Conservation (phyloP, 768 basidiomycete species). For the Roridomyces roridus region DNA sequence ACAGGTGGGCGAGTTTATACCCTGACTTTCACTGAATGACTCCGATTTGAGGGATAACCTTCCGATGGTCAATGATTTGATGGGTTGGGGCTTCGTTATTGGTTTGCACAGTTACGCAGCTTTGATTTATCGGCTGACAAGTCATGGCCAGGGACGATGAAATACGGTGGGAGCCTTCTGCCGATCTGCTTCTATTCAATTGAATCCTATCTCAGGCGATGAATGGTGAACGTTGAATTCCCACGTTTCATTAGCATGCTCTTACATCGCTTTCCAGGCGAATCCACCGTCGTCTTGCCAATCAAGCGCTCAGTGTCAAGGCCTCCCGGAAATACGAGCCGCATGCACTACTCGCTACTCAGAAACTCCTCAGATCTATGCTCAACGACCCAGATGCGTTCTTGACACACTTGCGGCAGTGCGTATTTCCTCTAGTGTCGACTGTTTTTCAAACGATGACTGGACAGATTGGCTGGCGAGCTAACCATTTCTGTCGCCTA, state of each 20-base stretch:
- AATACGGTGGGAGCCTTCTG: conserved; percentile 37
- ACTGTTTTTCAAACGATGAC: conserved; percentile 17
- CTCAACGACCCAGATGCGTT: neutral
- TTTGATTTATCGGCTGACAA: too few species aligned
- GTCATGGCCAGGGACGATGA: conserved; percentile 29
- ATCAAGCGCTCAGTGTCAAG: conserved; percentile 44
- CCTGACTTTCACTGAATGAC: conserved; percentile 31
- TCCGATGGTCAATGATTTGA: conserved; percentile 37
- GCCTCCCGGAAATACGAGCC: conserved; percentile 36
- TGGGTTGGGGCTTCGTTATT: conserved; percentile 49
- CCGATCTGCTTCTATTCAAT: too few species aligned
- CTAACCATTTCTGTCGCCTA: conserved; percentile 52
- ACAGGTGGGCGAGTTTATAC: too few species aligned
- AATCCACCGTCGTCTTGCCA: conserved; percentile 45
- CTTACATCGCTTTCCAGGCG: conserved; percentile 36
- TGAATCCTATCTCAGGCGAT: neutral
- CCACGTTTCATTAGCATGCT: too few species aligned
- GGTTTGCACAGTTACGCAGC: conserved; percentile 23
- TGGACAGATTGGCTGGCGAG: conserved; percentile 48
- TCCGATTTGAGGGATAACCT: conserved; percentile 31
- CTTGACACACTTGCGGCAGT: too few species aligned
- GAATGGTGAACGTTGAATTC: neutral
- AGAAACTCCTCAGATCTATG: conserved; percentile 41
- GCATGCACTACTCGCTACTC: conserved; percentile 38
- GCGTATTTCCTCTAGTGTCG: neutral